Conservation (phyloP, 1,139 yeast species). For the Hemisphaericaspora subhashii region DNA sequence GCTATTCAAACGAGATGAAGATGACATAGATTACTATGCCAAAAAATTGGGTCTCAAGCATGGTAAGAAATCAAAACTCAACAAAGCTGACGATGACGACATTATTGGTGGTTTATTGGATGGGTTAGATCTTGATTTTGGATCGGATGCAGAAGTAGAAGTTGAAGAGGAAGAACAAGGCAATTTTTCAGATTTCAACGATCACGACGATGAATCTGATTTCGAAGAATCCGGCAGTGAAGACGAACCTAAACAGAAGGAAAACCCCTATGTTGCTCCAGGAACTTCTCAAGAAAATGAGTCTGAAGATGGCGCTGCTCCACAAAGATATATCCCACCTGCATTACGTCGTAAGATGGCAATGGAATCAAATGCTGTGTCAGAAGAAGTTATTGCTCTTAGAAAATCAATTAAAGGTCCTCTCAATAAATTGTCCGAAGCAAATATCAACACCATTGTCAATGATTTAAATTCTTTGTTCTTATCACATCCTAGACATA, state of each 20-base stretch:
- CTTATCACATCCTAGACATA: slow-evolving; percentile 68
- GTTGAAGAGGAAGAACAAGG: slow-evolving; percentile 16
- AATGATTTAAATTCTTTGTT: slow-evolving; percentile 66
- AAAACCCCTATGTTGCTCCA: slow-evolving; percentile 90
- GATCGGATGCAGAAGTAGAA: slow-evolving; percentile 14
- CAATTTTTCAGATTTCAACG: slow-evolving; percentile 29
- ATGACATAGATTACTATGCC: slow-evolving; percentile 81
- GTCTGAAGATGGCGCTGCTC: slow-evolving; percentile 17
- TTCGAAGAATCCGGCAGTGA: slow-evolving; percentile 37
- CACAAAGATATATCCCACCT: slow-evolving; percentile 75
- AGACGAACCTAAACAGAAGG: slow-evolving; percentile 41
- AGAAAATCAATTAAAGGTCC: slow-evolving; percentile 73
- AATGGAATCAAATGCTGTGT: slow-evolving; percentile 28
- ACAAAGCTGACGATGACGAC: slow-evolving; percentile 61
- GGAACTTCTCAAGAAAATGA: slow-evolving; percentile 17
- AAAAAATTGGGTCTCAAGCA: slow-evolving; percentile 73
- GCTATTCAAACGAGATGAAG: slow-evolving; percentile 61
- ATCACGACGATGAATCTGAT: slow-evolving; percentile 9
- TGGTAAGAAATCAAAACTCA: slow-evolving; percentile 42
- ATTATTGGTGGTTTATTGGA: slow-evolving; percentile 72
- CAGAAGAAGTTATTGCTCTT: slow-evolving; percentile 53
- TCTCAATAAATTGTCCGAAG: slow-evolving; percentile 82
- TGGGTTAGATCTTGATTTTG: slow-evolving; percentile 68
- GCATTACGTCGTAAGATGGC: slow-evolving; percentile 64
- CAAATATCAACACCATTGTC: slow-evolving; percentile 71